Conservation (phyloP, 2,329 filamentous ascomycete genomes). For the Tolypocladium tropicale region DNA sequence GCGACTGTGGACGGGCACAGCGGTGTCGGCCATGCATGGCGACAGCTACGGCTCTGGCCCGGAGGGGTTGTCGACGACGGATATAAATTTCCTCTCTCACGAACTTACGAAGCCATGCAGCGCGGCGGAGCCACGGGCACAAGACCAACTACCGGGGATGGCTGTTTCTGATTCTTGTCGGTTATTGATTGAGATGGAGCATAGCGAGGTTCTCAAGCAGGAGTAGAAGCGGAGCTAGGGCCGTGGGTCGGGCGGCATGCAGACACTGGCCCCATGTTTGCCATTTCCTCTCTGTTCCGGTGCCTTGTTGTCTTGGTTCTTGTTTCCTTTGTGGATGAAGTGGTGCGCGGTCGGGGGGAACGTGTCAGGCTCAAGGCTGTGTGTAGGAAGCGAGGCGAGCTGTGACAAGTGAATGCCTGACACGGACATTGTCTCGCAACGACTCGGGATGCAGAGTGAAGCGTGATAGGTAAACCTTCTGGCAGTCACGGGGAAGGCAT, state of each 20-base stretch:
- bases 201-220: conserved; percentile 3
- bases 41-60: background rate
- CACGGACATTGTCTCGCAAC: background rate
- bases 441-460: background rate
- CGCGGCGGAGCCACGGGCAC: background rate
- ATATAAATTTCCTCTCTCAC: conserved; percentile 24
- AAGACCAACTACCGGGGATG: background rate
- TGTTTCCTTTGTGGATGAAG: background rate
- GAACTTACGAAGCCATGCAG: conserved; percentile 17
- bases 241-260: conserved; percentile 3
- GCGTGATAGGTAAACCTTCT: background rate
- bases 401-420: background rate
- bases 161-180: background rate
- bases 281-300: background rate
- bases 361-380: background rate
- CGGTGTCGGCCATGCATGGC: background rate
- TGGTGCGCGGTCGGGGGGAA: background rate
- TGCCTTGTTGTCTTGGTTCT: background rate
- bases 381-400: background rate
- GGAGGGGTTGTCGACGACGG: conserved; percentile 11
- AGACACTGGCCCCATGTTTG: conserved; percentile 1
- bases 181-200: conserved; percentile 2
- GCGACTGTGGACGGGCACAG: background rate
- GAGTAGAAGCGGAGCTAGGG: conserved; percentile 1
- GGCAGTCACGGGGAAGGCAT: background rate